phyloP scores from a whole-genome alignment of 2,329 filamentous ascomycete genomes.

The Epichloe sibirici region DNA sequence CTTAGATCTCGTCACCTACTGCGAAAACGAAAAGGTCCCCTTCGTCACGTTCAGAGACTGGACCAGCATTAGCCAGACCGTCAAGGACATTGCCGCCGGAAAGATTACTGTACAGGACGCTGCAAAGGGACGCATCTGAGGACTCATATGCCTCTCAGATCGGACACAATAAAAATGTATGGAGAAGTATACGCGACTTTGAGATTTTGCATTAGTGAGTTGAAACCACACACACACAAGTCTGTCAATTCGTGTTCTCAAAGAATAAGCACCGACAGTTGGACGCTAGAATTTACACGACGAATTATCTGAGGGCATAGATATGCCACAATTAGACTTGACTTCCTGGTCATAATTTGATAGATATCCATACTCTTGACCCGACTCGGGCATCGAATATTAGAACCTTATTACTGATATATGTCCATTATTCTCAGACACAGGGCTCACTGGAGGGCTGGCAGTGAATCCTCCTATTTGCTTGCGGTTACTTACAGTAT shows the following conservation, averaged over 20 bases:
- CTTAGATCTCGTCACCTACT: conserved; percentile 74
- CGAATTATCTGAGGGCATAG: not conserved
- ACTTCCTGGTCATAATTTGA: conserved; percentile 2
- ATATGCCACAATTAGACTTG: not conserved
- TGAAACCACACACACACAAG: no score
- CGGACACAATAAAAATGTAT: no score
- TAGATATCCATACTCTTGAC: not conserved
- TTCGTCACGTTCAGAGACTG: conserved; percentile 85
- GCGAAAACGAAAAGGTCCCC: conserved; percentile 69
- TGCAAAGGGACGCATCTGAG: conserved; percentile 36
- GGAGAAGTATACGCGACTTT: no score
- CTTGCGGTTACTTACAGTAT: no score
- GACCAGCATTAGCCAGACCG: conserved; percentile 61
- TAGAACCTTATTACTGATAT: not conserved
- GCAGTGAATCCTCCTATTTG: no score
- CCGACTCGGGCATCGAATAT: not conserved
- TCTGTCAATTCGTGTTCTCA: not conserved
- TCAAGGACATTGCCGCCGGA: conserved; percentile 65
- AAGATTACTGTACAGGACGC: conserved; percentile 59
- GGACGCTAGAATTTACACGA: not conserved
- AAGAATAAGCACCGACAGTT: not conserved
- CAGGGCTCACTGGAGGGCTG: no score
- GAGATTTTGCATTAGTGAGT: no score
- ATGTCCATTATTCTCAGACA: no score
- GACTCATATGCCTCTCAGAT: no score